Evolutionary conservation across 345 rosid genomes (phyloP), one percentile per base, ranked within the genome.

Genomic region (Brassica cretica): DNA sequence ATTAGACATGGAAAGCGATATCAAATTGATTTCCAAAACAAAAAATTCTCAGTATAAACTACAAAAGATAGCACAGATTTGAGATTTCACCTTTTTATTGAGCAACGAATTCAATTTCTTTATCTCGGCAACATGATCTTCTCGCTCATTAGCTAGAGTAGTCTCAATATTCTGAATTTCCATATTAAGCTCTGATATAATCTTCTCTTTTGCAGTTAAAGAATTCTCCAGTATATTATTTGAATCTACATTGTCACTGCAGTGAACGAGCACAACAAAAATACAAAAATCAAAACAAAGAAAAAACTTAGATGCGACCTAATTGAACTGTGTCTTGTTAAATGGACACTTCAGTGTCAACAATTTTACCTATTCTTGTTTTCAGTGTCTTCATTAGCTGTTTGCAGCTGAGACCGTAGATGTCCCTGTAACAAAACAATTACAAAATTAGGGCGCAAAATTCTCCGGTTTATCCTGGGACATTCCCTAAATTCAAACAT

Each of bases 141-240:
- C 99, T 72, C 96, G 90, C 82, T 89, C 98, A 86, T 78, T 74
- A 15, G 97, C 84, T 76, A 91, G 84, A 69, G 91, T 80, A 70
- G 87, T 87, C 84, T 95, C 99, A 76, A 93, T 84, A 72, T 85
- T 87, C 86, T 91, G 96, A 75, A 95, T 93, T 79, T 95, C 99
- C 88, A 84, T 85, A 71, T 93, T 95, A 75, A 95, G 88, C 84
- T 95, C 97, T 6, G 98, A 91, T 44, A 95, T 90, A 70, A 95
- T 85, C 87, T 93, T 95, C 83, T 95, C 99, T 83, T 95, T 93
- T 80, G 96, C 90, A 74, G 32, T 93, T 81, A 93, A 79, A 67
- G 98, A 93, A 78, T 87, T 95, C 85, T 95, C 99, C 75, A 93
- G 94, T 77, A 88, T 83, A 80, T 78, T 87, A 74, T 86, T 90